Conservation (phyloP, 371 early-diverging fungal genomes). For the Lichtheimia corymbifera region DNA sequence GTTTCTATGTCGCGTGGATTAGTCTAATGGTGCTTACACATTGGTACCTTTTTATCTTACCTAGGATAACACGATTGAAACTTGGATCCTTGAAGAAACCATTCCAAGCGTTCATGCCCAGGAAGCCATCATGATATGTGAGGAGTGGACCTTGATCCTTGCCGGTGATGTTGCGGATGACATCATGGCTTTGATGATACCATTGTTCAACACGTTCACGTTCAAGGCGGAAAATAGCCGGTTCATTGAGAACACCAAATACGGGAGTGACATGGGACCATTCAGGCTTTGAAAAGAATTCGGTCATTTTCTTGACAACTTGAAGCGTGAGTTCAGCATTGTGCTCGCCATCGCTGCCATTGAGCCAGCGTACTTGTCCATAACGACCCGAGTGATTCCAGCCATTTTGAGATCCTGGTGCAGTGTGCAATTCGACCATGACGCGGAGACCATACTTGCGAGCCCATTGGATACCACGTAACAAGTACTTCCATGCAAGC, state of each 20-base stretch:
- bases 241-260: conserved; percentile 57
- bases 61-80: conserved; percentile 36
- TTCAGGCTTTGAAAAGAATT: conserved; percentile 46
- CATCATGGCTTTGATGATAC: conserved; percentile 36
- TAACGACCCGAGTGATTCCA: conserved; percentile 72
- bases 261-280: conserved; percentile 54
- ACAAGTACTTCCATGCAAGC: conserved; percentile 54
- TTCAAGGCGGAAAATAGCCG: conserved; percentile 32
- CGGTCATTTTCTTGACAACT: conserved; percentile 37
- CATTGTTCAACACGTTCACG: conserved; percentile 24
- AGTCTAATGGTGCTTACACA: too few species aligned
- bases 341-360: conserved; percentile 35
- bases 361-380: conserved; percentile 50
- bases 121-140: conserved; percentile 50
- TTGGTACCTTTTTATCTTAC: conserved; percentile 24
- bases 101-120: conserved; percentile 31
- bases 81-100: conserved; percentile 34
- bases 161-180: conserved; percentile 30
- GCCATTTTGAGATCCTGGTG: conserved; percentile 80
- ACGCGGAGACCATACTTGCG: conserved; percentile 70
- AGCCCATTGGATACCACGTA: conserved; percentile 66
- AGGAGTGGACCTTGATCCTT: conserved; percentile 36
- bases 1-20: conserved; percentile 28
- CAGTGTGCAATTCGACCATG: conserved; percentile 75
- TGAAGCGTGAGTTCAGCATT: conserved; percentile 35